These are phyloP conservation scores for Rubia tinctorum DNA, from an alignment of 305 asterid genomes.

Conservation along the genomic window DNA sequence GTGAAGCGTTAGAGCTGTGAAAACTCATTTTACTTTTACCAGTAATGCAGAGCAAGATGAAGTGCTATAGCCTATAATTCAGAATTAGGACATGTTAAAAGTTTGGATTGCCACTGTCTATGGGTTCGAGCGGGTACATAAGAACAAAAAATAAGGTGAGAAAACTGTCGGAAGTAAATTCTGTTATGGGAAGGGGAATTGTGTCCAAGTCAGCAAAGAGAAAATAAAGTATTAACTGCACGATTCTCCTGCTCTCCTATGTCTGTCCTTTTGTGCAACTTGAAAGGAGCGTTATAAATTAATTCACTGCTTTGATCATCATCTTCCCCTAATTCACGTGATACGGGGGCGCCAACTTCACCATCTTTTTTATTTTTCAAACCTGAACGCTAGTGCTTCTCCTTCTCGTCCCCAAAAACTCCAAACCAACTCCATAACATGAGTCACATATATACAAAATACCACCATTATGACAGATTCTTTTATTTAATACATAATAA, in stretches of 20 bases:
- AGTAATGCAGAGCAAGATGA: too few relatives aligned
- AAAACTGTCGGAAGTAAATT: neutral
- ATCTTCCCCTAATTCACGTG: neutral
- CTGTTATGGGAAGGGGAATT: neutral
- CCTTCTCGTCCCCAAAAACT: too few relatives aligned
- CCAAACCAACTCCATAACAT: too few relatives aligned
- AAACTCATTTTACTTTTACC: neutral
- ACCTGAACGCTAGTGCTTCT: neutral
- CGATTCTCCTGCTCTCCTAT: neutral
- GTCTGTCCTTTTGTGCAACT: slow-evolving; percentile 1
- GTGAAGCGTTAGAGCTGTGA: neutral
- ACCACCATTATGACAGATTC: too few relatives aligned
- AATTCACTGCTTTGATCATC: neutral
- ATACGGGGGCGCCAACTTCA: neutral
- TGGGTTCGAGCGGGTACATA: neutral
- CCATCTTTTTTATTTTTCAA: neutral
- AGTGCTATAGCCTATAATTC: too few relatives aligned
- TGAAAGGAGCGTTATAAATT: neutral
- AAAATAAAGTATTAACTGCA: neutral
- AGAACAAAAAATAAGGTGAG: neutral
- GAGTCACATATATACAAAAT: too few relatives aligned
- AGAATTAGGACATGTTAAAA: too few relatives aligned
- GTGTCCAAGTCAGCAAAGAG: neutral
- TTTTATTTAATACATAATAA: too few relatives aligned
- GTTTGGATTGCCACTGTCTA: too few relatives aligned